phyloP scores from a whole-genome alignment of 192 early-diverging fungal species.

The Phlyctochytrium bullatum region DNA sequence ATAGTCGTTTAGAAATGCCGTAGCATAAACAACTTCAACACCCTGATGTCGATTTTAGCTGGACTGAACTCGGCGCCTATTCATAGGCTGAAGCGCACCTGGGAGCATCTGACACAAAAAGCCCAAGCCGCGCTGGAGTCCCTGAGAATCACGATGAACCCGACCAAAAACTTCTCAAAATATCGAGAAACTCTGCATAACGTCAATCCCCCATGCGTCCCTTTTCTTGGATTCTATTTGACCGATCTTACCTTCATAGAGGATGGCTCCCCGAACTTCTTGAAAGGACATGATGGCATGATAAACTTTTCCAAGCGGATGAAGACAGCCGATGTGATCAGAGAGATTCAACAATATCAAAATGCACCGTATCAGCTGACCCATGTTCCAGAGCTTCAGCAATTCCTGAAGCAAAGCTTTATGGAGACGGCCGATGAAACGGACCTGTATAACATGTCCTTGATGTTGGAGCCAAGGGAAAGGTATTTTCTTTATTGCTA shows the following conservation, averaged over 20 bases:
- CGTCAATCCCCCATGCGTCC: conserved; percentile 60
- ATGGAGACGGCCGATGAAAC: conserved; percentile 67
- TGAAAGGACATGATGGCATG: conserved; percentile 54
- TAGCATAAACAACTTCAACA: conserved; percentile 90
- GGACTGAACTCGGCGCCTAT: conserved; percentile 87
- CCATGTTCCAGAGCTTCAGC: conserved; percentile 77
- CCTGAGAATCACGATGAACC: conserved; percentile 74
- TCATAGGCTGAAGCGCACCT: conserved; percentile 85
- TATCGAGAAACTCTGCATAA: conserved; percentile 82
- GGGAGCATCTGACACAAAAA: conserved; percentile 60
- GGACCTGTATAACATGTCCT: conserved; percentile 73
- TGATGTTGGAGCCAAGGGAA: conserved; percentile 73
- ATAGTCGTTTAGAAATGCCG: conserved; percentile 59
- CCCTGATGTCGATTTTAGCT: conserved; percentile 85
- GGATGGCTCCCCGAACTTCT: conserved; percentile 76
- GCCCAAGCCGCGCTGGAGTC: conserved; percentile 35
- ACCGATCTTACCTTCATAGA: conserved; percentile 90
- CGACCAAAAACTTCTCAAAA: conserved; percentile 74
- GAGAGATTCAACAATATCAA: conserved; percentile 87
- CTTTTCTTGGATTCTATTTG: conserved; percentile 83
- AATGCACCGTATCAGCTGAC: conserved; percentile 74
- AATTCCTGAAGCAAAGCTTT: conserved; percentile 61
- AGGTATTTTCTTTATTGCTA: conserved; percentile 15
- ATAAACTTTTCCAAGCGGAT: conserved; percentile 90
- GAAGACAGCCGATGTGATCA: conserved; percentile 84